Percentiles rank a stretch among this genome's conserved stretches.
Conservation (phyloP, 305 asterid species). For the Solanum hybrid region DNA sequence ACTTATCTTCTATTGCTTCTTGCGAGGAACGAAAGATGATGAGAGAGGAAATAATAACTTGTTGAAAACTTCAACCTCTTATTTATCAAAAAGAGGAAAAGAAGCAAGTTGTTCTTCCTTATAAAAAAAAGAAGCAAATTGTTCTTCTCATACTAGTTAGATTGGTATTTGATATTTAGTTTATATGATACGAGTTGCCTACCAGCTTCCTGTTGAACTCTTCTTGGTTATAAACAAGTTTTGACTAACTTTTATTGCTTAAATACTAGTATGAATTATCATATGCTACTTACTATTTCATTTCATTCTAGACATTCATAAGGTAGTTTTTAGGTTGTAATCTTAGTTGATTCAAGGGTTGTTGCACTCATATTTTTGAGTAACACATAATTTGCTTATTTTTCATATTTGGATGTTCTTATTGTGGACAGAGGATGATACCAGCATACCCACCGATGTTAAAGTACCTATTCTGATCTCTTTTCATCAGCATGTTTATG, state of each 20-base stretch:
- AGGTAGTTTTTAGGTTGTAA: not conserved
- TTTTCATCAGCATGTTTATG: conserved; percentile 71
- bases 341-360: not conserved
- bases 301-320: not conserved
- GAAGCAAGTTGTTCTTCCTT: not conserved
- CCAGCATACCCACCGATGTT: conserved; percentile 70
- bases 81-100: not conserved
- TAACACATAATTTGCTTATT: not conserved
- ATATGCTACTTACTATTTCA: not conserved
- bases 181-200: not conserved
- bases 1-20: not conserved
- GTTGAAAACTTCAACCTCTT: not conserved
- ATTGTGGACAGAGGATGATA: conserved; percentile 76
- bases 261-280: not conserved
- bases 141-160: not conserved
- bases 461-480: conserved; percentile 78
- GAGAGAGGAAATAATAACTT: not conserved
- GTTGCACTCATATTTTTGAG: not conserved
- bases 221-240: not conserved
- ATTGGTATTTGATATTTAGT: not conserved
- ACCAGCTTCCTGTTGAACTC: not conserved
- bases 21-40: not conserved
- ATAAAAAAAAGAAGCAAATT: not conserved
- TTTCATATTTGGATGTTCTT: conserved; percentile 8
- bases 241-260: not conserved